Evolutionary conservation across 2,329 filamentous ascomycete genomes (phyloP).

Genomic region (Aspergillus sojae): DNA sequence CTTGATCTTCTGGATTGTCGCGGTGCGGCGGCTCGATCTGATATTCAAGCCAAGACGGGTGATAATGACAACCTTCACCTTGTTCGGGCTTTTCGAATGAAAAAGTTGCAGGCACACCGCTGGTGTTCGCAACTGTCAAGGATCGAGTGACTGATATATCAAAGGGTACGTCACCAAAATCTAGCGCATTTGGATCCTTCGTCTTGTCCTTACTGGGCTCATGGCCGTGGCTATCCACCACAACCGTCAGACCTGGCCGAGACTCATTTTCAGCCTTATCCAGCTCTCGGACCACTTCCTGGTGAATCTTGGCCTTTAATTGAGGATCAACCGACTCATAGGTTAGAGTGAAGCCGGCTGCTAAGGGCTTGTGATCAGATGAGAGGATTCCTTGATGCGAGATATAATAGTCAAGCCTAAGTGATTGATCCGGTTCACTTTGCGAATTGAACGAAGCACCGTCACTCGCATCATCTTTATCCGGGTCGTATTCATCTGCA

Average conservation of each 20-base stretch:
- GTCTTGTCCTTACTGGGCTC: slow-evolving; percentile 39
- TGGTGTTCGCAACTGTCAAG: slow-evolving; percentile 89
- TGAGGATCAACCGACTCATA: slow-evolving; percentile 87
- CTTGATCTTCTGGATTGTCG: slow-evolving; percentile 35
- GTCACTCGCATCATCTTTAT: slow-evolving; percentile 51
- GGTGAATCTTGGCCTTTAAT: slow-evolving; percentile 78
- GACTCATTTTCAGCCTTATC: slow-evolving; percentile 92
- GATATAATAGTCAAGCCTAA: slow-evolving; percentile 69
- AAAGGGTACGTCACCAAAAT: slow-evolving; percentile 77
- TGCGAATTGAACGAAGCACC: slow-evolving; percentile 26
- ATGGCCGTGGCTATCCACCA: slow-evolving; percentile 65
- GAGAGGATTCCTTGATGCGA: slow-evolving; percentile 89
- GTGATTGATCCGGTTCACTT: slow-evolving; percentile 49
- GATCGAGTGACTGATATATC: slow-evolving; percentile 65
- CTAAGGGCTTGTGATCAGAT: slow-evolving; percentile 92
- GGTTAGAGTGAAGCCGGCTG: slow-evolving; percentile 78
- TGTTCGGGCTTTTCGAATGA: slow-evolving; percentile 71
- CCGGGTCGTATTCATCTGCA: slow-evolving; percentile 63
- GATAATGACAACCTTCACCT: slow-evolving; percentile 43
- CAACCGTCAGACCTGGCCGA: slow-evolving; percentile 77
- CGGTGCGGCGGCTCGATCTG: slow-evolving; percentile 60
- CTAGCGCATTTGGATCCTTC: slow-evolving; percentile 59
- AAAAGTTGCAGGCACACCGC: slow-evolving; percentile 77
- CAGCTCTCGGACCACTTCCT: slow-evolving; percentile 83
- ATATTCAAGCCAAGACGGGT: slow-evolving; percentile 71